These are phyloP conservation scores for Umbelopsis sp. DNA, from an alignment of 192 early-diverging fungal genomes.

Conservation along the genomic window DNA sequence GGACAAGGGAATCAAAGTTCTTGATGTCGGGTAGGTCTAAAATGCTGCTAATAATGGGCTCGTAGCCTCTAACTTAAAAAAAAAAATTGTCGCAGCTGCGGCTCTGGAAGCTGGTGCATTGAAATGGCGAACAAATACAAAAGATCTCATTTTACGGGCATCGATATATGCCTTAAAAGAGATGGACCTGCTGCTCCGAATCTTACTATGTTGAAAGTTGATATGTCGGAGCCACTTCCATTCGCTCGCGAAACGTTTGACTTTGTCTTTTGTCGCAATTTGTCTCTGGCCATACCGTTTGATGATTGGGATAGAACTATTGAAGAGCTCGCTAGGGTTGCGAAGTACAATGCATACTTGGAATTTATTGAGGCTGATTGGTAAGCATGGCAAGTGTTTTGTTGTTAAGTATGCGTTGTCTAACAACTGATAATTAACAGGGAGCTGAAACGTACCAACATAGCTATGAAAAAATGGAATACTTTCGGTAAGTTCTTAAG, in stretches of 20 bases:
- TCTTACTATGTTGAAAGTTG: slow-evolving; percentile 5
- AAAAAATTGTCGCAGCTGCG: slow-evolving; percentile 18
- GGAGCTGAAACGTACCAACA: not conserved
- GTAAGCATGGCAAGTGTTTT: not conserved
- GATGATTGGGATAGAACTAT: slow-evolving; percentile 13
- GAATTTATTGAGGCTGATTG: slow-evolving; percentile 23
- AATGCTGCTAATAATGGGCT: too few relatives aligned
- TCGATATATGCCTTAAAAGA: slow-evolving; percentile 24
- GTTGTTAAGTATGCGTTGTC: too few relatives aligned
- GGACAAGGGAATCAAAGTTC: slow-evolving; percentile 18
- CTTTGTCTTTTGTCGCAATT: slow-evolving; percentile 26
- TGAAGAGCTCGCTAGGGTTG: slow-evolving; percentile 12
- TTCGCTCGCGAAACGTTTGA: slow-evolving; percentile 26
- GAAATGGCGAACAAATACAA: slow-evolving; percentile 36
- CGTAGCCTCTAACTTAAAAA: too few relatives aligned
- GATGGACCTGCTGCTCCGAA: slow-evolving; percentile 5
- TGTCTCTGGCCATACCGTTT: slow-evolving; percentile 14
- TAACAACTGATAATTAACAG: not conserved
- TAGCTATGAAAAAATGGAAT: slow-evolving; percentile 8
- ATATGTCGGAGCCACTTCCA: slow-evolving; percentile 16
- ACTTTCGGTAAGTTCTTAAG: not conserved
- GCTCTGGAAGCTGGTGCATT: slow-evolving; percentile 41
- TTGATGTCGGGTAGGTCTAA: slow-evolving; percentile 32
- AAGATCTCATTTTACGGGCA: slow-evolving; percentile 25
- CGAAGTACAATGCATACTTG: slow-evolving; percentile 19